Conservation (phyloP, 176 grass and related monocot genomes). For the Paspalum vaginatum region DNA sequence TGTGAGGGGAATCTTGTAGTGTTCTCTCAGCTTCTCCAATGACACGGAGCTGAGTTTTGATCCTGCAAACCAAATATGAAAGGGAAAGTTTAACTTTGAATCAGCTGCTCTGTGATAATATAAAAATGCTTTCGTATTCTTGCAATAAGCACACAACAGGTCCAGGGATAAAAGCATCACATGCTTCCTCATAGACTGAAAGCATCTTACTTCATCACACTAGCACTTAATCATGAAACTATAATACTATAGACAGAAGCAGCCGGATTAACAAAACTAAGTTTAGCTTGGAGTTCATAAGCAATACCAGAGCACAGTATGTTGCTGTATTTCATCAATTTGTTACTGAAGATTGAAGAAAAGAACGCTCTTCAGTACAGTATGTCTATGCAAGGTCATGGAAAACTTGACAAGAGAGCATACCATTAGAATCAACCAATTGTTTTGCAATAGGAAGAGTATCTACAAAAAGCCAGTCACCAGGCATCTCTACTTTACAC, state of each 20-base stretch:
- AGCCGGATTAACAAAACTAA: conserved; percentile 28
- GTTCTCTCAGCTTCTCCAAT: conserved; percentile 51
- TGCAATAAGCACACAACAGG: neutral
- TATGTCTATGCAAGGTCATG: conserved; percentile 35
- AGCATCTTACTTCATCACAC: conserved; percentile 11
- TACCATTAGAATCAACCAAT: conserved; percentile 62
- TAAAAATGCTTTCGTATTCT: neutral
- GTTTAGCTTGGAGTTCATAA: conserved; percentile 29
- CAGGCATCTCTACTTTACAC: conserved; percentile 63
- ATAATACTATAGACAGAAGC: neutral
- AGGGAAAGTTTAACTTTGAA: conserved; percentile 21
- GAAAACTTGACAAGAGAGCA: conserved; percentile 20
- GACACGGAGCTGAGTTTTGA: conserved; percentile 53
- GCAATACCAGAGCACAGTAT: neutral
- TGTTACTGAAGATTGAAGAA: conserved; percentile 7
- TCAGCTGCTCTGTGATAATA: neutral
- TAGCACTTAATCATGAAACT: conserved; percentile 3
- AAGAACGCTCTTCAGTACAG: conserved; percentile 27
- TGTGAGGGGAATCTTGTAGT: conserved; percentile 52
- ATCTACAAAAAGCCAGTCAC: conserved; percentile 83
- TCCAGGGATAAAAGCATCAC: conserved; percentile 5
- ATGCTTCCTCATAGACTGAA: conserved; percentile 18
- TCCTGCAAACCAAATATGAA: conserved; percentile 53
- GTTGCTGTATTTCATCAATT: neutral
- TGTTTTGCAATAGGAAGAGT: conserved; percentile 67